A percentile compares a stretch with the other conserved stretches of the same genome.
Conservation (phyloP, 192 early-diverging fungal genomes). For the Rhizophagus clarus region DNA sequence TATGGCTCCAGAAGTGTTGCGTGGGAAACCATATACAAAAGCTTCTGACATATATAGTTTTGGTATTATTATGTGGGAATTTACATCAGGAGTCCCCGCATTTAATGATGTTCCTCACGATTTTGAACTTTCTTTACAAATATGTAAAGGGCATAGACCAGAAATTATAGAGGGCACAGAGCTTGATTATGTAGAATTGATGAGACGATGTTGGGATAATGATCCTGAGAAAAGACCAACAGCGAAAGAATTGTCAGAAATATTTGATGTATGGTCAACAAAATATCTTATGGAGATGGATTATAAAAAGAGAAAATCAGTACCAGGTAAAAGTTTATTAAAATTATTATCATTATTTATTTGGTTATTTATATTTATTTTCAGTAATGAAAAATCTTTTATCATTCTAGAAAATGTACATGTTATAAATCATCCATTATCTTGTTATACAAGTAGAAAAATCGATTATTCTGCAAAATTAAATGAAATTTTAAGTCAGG, state of each 20-base stretch:
- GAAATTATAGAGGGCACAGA: background rate
- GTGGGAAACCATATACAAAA: background rate
- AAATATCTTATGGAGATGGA: background rate
- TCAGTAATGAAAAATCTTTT: no score
- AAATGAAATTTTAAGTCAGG: no score
- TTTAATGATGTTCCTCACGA: background rate
- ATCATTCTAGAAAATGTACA: no score
- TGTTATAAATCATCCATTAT: no score
- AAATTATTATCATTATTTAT: no score
- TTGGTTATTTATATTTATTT: no score
- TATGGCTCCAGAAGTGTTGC: background rate
- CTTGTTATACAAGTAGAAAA: no score
- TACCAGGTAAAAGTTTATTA: background rate
- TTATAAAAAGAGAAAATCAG: background rate
- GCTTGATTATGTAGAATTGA: background rate
- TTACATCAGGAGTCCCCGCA: background rate
- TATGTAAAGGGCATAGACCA: background rate
- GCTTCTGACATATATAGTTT: background rate
- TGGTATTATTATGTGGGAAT: background rate
- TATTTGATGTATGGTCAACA: background rate
- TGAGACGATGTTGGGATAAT: background rate
- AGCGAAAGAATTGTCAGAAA: background rate
- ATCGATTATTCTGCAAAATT: no score
- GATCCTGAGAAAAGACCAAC: background rate
- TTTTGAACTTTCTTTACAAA: background rate